Evolutionary conservation across 2,329 filamentous ascomycete species (phyloP).

Genomic region (Teratosphaeriaceae sp.): DNA sequence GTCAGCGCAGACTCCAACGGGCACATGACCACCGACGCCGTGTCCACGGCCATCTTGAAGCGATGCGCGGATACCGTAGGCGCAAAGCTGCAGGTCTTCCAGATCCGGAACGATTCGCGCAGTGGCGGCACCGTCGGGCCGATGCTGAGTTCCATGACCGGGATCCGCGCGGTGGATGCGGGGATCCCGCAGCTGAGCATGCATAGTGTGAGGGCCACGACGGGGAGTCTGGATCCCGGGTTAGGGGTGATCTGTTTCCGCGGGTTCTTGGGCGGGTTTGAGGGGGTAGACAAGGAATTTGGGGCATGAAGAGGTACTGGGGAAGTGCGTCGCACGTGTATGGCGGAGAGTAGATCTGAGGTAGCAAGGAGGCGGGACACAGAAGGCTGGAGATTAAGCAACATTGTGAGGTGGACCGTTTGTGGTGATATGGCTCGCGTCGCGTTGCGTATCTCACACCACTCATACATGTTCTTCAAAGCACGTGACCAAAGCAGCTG

Average conservation of each 20-base stretch:
- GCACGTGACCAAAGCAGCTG: too few species aligned
- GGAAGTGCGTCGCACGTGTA: too few species aligned
- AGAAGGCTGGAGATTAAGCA: too few species aligned
- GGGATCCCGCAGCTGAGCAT: conserved; percentile 89
- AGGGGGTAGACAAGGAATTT: conserved; percentile 79
- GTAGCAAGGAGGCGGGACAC: too few species aligned
- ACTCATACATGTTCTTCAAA: too few species aligned
- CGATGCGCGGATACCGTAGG: conserved; percentile 69
- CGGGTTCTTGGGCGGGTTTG: conserved; percentile 81
- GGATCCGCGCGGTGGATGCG: conserved; percentile 76
- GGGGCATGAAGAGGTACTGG: too few species aligned
- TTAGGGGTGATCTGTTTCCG: conserved; percentile 83
- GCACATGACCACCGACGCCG: conserved; percentile 90
- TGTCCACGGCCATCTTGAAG: conserved; percentile 74
- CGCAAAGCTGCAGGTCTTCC: conserved; percentile 75
- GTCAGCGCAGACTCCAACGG: conserved; percentile 81
- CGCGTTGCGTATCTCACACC: too few species aligned
- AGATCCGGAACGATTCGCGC: conserved; percentile 87
- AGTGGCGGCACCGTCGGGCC: conserved; percentile 94
- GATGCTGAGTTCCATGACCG: conserved; percentile 73
- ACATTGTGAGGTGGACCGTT: too few species aligned
- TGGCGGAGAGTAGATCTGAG: too few species aligned
- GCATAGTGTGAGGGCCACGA: conserved; percentile 88
- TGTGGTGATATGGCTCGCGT: too few species aligned
- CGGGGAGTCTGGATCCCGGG: conserved; percentile 77